A percentile compares a stretch with the other conserved stretches of the same genome.
Conservation (phyloP, 495 filamentous ascomycete species). For the Physcia stellaris region DNA sequence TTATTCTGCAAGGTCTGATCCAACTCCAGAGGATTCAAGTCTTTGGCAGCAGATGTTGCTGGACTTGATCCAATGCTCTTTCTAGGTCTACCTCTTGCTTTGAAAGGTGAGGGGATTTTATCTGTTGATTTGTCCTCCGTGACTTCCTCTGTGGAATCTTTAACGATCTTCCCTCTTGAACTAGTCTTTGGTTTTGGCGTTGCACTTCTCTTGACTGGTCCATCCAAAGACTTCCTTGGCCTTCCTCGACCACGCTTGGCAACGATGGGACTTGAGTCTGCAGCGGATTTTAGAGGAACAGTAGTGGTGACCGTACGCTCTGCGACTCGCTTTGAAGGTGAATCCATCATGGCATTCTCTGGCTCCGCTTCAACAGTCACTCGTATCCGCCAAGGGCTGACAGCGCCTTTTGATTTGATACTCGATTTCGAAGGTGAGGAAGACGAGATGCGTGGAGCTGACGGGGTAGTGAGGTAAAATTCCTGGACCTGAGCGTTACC, state of each 20-base stretch:
- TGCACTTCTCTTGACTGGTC: slow-evolving; percentile 11
- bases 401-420: slow-evolving; percentile 19
- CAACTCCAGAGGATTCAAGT: no score
- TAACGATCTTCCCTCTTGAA: slow-evolving; percentile 24
- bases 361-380: slow-evolving; percentile 45
- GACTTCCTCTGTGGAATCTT: slow-evolving; percentile 5
- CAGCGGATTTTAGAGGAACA: slow-evolving; percentile 42
- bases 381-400: slow-evolving; percentile 44
- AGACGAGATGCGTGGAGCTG: neutral
- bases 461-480: slow-evolving; percentile 11
- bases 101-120: slow-evolving; percentile 18
- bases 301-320: slow-evolving; percentile 34
- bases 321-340: slow-evolving; percentile 21
- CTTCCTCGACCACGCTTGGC: slow-evolving; percentile 29
- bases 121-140: neutral
- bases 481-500: slow-evolving; percentile 13
- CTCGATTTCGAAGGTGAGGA: slow-evolving; percentile 4
- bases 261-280: slow-evolving; percentile 25
- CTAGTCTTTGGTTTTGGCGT: slow-evolving; percentile 22
- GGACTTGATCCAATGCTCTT: slow-evolving; percentile 20
- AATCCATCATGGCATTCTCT: slow-evolving; percentile 21
- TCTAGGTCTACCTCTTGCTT: slow-evolving; percentile 27
- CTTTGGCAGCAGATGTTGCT: slow-evolving; percentile 4
- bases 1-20: no score
- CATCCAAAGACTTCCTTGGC: slow-evolving; percentile 27